phyloP scores from a whole-genome alignment of 345 rosid species.

The Eucalyptus sideroxylon region DNA sequence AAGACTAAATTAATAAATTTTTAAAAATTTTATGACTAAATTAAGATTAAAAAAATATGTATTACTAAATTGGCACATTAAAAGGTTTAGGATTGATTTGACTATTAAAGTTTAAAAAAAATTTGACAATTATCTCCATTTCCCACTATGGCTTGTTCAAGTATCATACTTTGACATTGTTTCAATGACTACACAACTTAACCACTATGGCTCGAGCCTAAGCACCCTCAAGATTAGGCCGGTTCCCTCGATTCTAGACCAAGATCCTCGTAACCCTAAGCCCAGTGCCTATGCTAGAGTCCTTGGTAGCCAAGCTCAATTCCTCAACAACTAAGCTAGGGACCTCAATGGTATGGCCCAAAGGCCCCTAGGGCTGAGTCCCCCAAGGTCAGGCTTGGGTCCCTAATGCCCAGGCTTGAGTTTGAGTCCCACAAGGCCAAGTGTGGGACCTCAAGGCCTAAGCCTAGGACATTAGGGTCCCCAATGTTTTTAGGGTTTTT shows the following conservation, averaged over 20 bases:
- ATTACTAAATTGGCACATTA: no score
- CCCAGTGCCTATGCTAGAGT: neutral
- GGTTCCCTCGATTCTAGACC: neutral
- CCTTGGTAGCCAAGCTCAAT: neutral
- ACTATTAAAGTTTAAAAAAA: no score
- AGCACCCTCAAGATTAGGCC: neutral
- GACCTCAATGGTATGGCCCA: neutral
- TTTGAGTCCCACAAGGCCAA: neutral
- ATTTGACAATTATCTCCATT: no score
- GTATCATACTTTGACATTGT: no score
- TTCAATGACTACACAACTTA: no score
- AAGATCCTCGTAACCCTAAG: neutral
- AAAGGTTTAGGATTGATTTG: no score
- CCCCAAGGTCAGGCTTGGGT: neutral
- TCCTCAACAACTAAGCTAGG: neutral
- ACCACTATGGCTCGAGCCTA: neutral
- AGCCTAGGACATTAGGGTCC: neutral
- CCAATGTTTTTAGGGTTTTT: neutral
- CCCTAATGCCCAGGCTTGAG: neutral
- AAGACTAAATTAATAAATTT: no score
- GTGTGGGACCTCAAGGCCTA: neutral
- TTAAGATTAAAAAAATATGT: no score
- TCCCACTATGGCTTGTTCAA: no score
- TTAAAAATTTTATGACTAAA: no score
- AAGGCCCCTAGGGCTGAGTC: neutral